Conservation (phyloP, 2,329 filamentous ascomycete species). For the Penicillium aurantiogriseum region DNA sequence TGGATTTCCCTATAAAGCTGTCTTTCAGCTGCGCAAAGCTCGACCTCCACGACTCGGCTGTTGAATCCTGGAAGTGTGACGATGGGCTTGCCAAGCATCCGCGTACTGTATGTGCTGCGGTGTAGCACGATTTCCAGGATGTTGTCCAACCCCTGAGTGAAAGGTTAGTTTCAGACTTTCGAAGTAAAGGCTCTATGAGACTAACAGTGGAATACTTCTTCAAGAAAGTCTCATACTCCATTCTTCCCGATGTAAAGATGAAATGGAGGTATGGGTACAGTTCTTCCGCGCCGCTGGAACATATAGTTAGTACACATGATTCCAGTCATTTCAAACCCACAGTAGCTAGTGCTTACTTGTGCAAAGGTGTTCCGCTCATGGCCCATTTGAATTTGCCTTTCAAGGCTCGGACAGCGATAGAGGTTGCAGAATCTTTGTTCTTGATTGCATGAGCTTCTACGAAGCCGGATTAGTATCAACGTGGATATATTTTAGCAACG, state of each 20-base stretch:
- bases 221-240: slow-evolving; percentile 24
- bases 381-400: slow-evolving; percentile 39
- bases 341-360: slow-evolving; percentile 30
- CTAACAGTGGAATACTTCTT: slow-evolving; percentile 28
- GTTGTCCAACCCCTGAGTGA: not conserved
- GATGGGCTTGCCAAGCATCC: not conserved
- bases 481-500: not conserved
- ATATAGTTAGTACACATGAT: not conserved
- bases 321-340: not conserved
- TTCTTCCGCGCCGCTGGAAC: slow-evolving; percentile 33
- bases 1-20: not conserved
- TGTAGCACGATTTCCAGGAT: not conserved
- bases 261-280: slow-evolving; percentile 43
- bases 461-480: not conserved
- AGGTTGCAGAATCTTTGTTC: slow-evolving; percentile 34
- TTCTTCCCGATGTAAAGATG: slow-evolving; percentile 32
- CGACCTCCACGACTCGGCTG: not conserved
- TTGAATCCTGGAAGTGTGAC: not conserved
- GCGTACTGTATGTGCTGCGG: not conserved
- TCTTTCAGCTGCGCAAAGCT: not conserved
- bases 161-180: not conserved
- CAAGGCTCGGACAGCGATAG: slow-evolving; percentile 37
- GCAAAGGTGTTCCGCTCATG: slow-evolving; percentile 41
- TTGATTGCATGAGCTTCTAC: slow-evolving; percentile 40
- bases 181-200: not conserved